Conservation (phyloP, 345 rosid species). For the Populus deltoides region DNA sequence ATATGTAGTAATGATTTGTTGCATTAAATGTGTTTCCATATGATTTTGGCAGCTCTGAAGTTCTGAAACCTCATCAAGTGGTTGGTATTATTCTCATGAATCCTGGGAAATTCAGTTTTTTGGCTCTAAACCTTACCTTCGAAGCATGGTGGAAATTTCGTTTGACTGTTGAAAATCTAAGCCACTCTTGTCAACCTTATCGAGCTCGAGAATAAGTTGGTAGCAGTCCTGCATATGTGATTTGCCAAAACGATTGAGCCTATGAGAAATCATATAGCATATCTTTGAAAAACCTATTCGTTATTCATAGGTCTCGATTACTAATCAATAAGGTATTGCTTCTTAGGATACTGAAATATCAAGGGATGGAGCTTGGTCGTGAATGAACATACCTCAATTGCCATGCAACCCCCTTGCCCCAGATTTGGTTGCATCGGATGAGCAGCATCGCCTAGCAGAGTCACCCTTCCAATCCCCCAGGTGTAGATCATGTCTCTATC, state of each 20-base stretch:
- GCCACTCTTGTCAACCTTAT: background rate
- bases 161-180: background rate
- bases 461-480: slow-evolving; percentile 26
- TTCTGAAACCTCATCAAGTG: background rate
- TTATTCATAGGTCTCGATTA: background rate
- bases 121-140: slow-evolving; percentile 10
- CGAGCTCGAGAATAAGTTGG: slow-evolving; percentile 22
- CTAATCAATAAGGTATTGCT: background rate
- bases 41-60: background rate
- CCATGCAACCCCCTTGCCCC: slow-evolving; percentile 31
- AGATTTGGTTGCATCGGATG: slow-evolving; percentile 31
- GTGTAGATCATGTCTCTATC: slow-evolving; percentile 23
- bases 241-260: background rate
- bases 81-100: background rate
- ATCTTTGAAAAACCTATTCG: background rate
- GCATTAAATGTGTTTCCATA: too few relatives aligned
- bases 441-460: slow-evolving; percentile 31
- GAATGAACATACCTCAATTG: slow-evolving; percentile 23
- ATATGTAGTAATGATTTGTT: background rate
- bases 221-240: slow-evolving; percentile 20
- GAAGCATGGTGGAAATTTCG: slow-evolving; percentile 16
- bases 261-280: background rate
- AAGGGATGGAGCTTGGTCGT: background rate
- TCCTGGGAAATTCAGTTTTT: background rate
- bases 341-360: background rate